phyloP scores from a whole-genome alignment of 225 moss, liverwort and hornwort genomes.

The Straminergon stramineum region DNA sequence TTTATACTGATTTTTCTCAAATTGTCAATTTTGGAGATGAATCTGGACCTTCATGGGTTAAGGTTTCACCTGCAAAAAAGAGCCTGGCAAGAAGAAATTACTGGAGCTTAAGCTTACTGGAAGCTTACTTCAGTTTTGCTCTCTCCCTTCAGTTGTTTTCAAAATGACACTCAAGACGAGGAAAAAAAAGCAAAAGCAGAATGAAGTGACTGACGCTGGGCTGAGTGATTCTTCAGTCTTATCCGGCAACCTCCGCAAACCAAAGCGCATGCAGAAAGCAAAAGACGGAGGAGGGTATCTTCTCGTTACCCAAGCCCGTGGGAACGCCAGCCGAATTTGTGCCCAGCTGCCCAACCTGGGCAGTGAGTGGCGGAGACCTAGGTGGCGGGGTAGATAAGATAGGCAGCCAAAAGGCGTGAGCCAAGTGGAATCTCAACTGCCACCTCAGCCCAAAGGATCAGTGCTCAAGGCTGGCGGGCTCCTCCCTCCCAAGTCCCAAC shows the following conservation, averaged over 20 bases:
- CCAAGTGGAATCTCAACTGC: neutral
- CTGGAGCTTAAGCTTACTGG: too few relatives aligned
- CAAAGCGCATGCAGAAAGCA: neutral
- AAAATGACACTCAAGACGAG: neutral
- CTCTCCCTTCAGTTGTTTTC: too few relatives aligned
- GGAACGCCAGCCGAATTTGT: neutral
- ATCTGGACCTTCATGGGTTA: too few relatives aligned
- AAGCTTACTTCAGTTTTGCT: too few relatives aligned
- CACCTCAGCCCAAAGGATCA: neutral
- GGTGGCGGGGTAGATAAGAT: slow-evolving; percentile 1
- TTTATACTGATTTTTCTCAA: too few relatives aligned
- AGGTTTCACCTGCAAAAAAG: too few relatives aligned
- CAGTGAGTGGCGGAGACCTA: neutral
- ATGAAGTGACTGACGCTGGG: too few relatives aligned
- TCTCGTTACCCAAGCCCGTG: neutral
- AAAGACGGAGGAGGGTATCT: neutral
- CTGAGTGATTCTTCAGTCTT: neutral
- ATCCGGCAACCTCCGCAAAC: neutral
- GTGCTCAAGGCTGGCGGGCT: neutral
- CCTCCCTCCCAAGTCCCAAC: neutral
- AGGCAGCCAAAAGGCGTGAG: neutral
- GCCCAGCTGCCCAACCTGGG: neutral
- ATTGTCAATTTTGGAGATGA: too few relatives aligned
- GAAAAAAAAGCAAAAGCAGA: neutral
- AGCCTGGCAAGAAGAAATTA: too few relatives aligned